Percentiles rank a stretch among this genome's conserved stretches.
phyloP scores from a whole-genome alignment of 805 yeast species.

The Kuraishia molischiana region DNA sequence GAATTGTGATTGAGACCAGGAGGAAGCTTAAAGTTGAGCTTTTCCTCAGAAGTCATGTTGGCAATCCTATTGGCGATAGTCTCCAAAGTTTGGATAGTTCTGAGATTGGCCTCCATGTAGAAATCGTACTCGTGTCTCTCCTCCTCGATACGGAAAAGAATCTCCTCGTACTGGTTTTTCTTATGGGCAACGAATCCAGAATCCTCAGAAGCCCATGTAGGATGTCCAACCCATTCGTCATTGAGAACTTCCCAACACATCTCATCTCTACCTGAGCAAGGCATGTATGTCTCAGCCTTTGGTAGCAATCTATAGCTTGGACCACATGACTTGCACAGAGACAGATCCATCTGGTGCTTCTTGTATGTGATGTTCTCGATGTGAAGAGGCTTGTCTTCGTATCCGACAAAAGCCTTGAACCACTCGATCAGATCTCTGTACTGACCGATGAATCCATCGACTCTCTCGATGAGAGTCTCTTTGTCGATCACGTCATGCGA shows the following conservation, averaged over 20 bases:
- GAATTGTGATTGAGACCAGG: conserved; percentile 92
- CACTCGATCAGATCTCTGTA: conserved; percentile 74
- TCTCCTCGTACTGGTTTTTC: conserved; percentile 96
- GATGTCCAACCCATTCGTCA: conserved; percentile 99
- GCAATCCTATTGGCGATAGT: conserved; percentile 91
- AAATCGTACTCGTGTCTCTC: conserved; percentile 97
- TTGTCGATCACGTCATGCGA: conserved; percentile 88
- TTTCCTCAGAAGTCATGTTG: conserved; percentile 87
- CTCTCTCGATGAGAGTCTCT: conserved; percentile 70
- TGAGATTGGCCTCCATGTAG: conserved; percentile 87
- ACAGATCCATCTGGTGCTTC: conserved; percentile 84
- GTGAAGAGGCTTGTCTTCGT: conserved; percentile 71
- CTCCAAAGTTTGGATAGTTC: conserved; percentile 93
- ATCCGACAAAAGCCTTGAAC: conserved; percentile 91
- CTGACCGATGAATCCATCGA: conserved; percentile 76
- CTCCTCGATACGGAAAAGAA: conserved; percentile 89
- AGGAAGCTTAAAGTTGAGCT: conserved; percentile 75
- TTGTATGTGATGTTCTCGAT: conserved; percentile 84
- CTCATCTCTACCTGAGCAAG: conserved; percentile 96
- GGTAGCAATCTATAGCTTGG: conserved; percentile 92
- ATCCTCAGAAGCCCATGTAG: conserved; percentile 99
- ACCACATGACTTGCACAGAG: conserved; percentile 88
- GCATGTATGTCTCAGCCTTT: conserved; percentile 90
- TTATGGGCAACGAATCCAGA: conserved; percentile 98
- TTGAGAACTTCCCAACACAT: conserved; percentile 98